A percentile compares a stretch with the other conserved stretches of the same genome.
These are phyloP conservation scores for Pezicula rhizophila DNA, from an alignment of 2,329 filamentous ascomycete species.

Conservation along the genomic window DNA sequence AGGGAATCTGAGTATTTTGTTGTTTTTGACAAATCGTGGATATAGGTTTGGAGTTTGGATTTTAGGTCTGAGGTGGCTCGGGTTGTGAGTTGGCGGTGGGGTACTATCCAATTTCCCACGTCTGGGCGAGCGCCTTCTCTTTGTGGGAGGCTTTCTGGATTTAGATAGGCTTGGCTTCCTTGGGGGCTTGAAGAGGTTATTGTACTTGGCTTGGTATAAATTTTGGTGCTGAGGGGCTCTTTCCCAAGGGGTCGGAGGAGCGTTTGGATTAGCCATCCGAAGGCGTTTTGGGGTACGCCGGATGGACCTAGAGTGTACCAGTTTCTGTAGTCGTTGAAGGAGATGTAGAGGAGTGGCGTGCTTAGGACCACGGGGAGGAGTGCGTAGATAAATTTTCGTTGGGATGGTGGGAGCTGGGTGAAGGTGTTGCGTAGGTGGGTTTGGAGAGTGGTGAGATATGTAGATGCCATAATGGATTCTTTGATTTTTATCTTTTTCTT, in stretches of 20 bases:
- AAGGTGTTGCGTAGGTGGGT: no score
- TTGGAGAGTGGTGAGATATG: no score
- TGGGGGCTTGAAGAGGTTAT: background rate
- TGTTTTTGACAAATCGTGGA: background rate
- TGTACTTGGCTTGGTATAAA: background rate
- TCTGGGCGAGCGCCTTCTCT: background rate
- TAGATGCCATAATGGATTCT: no score
- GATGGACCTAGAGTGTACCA: conserved; percentile 31
- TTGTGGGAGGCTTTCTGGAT: background rate
- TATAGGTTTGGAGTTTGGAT: background rate
- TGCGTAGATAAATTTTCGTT: no score
- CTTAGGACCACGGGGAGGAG: no score
- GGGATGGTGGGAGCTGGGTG: no score
- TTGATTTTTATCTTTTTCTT: no score
- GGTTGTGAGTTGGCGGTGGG: background rate
- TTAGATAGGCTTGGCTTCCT: background rate
- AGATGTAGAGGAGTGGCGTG: conserved; percentile 2
- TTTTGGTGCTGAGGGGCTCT: background rate
- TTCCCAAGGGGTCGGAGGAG: conserved; percentile 9
- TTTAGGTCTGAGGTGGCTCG: background rate
- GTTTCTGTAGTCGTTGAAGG: conserved; percentile 27
- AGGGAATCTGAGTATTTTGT: background rate
- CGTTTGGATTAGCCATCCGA: conserved; percentile 28
- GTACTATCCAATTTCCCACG: conserved; percentile 1
- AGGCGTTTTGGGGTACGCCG: conserved; percentile 29